Evolutionary conservation across 208 protist genomes (phyloP), one percentile per base, ranked within the genome.

Genomic region (Endotrypanum monterogeii): DNA sequence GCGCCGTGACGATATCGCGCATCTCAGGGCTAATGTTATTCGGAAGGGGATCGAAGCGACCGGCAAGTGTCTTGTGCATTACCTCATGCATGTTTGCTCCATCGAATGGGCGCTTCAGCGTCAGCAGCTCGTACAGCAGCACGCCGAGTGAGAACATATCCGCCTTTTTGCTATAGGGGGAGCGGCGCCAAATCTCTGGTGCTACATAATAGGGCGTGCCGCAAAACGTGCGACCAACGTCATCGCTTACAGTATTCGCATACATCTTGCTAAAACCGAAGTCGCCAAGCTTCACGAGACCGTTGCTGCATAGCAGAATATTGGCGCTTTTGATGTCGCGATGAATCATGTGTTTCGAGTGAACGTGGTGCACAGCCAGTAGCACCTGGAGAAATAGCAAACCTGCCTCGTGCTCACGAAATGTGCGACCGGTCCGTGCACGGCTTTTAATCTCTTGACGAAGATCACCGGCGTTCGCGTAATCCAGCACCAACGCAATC

Each of bases 61-160:
- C 80, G 6, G 74, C 71, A 14, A 96, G 73, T 23, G 82, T 91
- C 73, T 92, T 94, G 56, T 92, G 79, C 80, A 89, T 93, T 28
- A 97, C 76, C 48, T 92, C 87, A 41, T 88, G 73, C 77, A 95
- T 88, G 70, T 90, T 94, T 3, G 80, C 73, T 23, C 89, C 91
- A 23, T 89, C 82, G 71, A 95, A 95, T 9, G 94, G 90, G 28
- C 86, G 89, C 80, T 91, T 92, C 60, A 95, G 75, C 46, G 92
- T 92, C 41, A 96, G 79, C 74, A 97, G 67, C 75, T 97, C 94
- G 82, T 96, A 96, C 60, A 97, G 80, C 1, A 96, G 73, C 12
- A 93, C 89, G 54, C 94, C 94, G 25, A 98, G 80, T 6, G 93
- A 90, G 86, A 97, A 98, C 78, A 98, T 88, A 77, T 98, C 97